Base-by-base conservation (phyloP, 345 rosid genomes). In the Eucalyptus shirleyi region DNA sequence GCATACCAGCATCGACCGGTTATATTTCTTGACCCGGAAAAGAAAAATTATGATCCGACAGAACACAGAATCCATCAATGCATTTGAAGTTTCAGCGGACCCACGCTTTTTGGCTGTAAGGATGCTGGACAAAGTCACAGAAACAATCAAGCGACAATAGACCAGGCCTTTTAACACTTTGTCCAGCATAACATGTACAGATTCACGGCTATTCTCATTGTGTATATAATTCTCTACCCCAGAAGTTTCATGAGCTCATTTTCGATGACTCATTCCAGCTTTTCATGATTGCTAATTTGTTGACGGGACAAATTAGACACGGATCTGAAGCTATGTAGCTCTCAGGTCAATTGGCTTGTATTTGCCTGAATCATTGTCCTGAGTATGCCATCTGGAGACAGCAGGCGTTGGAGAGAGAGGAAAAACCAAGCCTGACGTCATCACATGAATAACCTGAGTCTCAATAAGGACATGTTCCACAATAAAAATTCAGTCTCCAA, bases 381-480 rank as follows among this genome's bases (percentile, higher is more conserved):
- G 40, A 95, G 92, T 67, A 93, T 62, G 86, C 97, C 95, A 8
- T 89, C 86, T 1, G 96, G 93, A 30, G 95, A 95, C 83, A 90
- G 91, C 83, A 95, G 92, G 87, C 96, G 95, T 86, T 87, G 90
- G 21, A 95, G 94, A 28, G 94, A 45, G 7, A 94, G 90, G 88
- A 87, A 88, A 88, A 94, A 88, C 42, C 96, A 92, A 89, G 92
- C 93, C 97, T 93, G 95, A 53, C 81, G 12, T 85, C 81, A 16
- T 85, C 86, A 32, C 28, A 50, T 37, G 89, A 77, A 60, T 80
- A 60, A 65, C 51, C 24, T 44, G 16, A 28, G 59, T 7, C 89
- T 77, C 26, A 34, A 28, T 82, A 44, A 5, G 50, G 32, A 19
- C 14, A 77, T 62, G 49, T 42, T 82, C 30, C 45, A 21, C 28